phyloP scores from a whole-genome alignment of 2,329 filamentous ascomycete genomes.

The Epichloe amarillans region DNA sequence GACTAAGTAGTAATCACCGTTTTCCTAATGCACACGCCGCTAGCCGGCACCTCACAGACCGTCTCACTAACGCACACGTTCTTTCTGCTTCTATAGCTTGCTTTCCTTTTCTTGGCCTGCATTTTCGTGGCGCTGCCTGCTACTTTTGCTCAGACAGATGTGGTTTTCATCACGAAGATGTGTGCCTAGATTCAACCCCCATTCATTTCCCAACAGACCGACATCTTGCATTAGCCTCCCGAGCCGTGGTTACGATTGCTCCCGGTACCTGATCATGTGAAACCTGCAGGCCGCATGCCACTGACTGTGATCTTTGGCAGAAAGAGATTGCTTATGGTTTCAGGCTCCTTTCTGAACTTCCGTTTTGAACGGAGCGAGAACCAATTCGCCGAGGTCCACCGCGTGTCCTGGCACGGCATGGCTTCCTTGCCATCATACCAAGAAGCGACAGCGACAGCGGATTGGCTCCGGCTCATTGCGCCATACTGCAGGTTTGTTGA shows the following conservation, averaged over 20 bases:
- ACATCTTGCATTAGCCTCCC: neutral
- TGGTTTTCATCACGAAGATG: neutral
- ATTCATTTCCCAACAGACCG: neutral
- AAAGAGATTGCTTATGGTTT: neutral
- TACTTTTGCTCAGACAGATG: neutral
- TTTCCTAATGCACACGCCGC: neutral
- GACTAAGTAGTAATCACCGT: neutral
- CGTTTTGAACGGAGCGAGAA: neutral
- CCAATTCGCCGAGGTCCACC: neutral
- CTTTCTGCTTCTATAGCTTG: neutral
- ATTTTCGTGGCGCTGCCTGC: neutral
- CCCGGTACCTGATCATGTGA: neutral
- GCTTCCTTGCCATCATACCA: slow-evolving; percentile 35
- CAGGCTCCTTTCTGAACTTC: neutral
- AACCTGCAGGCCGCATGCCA: neutral
- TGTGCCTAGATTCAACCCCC: neutral
- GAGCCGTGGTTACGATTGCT: neutral
- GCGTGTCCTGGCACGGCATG: slow-evolving; percentile 12
- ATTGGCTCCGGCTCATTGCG: slow-evolving; percentile 37
- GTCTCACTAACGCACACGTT: neutral
- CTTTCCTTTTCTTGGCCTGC: neutral
- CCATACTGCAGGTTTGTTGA: slow-evolving; percentile 28
- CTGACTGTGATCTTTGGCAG: too few species aligned
- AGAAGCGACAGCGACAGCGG: slow-evolving; percentile 30
- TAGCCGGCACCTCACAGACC: neutral